These are phyloP conservation scores for Pontederia paniculata DNA, from an alignment of 176 grass and related monocot species.

Conservation along the genomic window DNA sequence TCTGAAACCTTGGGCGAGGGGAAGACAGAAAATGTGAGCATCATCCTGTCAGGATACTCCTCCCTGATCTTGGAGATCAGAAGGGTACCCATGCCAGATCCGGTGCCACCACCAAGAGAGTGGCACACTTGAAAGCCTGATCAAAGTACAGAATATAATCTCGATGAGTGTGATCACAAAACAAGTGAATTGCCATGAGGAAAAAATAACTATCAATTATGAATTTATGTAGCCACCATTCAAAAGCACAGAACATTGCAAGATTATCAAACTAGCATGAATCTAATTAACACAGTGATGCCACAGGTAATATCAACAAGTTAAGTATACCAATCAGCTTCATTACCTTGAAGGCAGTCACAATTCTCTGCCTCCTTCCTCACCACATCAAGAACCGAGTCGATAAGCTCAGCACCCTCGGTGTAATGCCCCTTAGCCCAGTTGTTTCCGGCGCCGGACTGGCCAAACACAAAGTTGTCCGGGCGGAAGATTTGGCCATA, in stretches of 20 bases:
- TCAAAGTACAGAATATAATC: slow-evolving; percentile 2
- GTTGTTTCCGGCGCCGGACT: slow-evolving; percentile 75
- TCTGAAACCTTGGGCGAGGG: slow-evolving; percentile 85
- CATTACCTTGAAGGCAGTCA: slow-evolving; percentile 71
- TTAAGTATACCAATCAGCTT: not conserved
- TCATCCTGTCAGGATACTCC: slow-evolving; percentile 84
- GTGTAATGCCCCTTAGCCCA: slow-evolving; percentile 93
- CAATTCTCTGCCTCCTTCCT: slow-evolving; percentile 91
- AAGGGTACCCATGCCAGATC: slow-evolving; percentile 82
- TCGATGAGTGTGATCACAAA: not conserved
- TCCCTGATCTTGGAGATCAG: slow-evolving; percentile 92
- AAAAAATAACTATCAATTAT: no score
- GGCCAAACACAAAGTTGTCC: slow-evolving; percentile 75
- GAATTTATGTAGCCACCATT: no score
- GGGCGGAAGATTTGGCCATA: slow-evolving; percentile 84
- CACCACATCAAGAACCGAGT: slow-evolving; percentile 75
- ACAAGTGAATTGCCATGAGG: no score
- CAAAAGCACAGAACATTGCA: no score
- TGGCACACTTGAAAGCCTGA: slow-evolving; percentile 83
- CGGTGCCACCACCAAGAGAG: slow-evolving; percentile 76
- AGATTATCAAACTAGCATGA: no score
- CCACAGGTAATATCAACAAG: no score
- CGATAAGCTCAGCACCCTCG: slow-evolving; percentile 77
- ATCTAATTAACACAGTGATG: no score
- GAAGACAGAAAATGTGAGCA: slow-evolving; percentile 87